Conservation (phyloP, 306 rosid species). For the Gastrolobium villosum region DNA sequence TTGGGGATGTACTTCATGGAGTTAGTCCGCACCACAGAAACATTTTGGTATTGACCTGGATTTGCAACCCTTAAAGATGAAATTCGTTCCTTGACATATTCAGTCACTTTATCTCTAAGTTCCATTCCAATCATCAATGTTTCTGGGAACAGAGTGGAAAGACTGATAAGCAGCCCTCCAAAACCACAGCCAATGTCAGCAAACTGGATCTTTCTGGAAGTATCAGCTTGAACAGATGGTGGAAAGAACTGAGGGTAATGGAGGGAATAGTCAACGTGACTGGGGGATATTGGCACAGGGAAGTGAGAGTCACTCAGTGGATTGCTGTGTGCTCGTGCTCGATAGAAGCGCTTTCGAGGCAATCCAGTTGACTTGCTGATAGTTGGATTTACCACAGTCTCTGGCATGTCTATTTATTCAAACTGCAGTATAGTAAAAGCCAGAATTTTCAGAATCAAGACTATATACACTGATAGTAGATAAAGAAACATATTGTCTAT, state of each 20-base stretch:
- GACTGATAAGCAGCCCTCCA: constrained; percentile 93
- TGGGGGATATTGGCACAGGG: constrained; percentile 82
- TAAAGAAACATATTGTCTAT: not conserved
- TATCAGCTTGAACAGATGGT: constrained; percentile 55
- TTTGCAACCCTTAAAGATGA: constrained; percentile 73
- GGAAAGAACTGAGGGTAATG: constrained; percentile 78
- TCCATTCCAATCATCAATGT: constrained; percentile 97
- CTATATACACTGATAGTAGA: constrained; percentile 2
- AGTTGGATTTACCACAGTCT: constrained; percentile 63
- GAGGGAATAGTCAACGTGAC: constrained; percentile 77
- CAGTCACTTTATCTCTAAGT: constrained; percentile 91
- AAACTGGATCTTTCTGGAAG: constrained; percentile 73
- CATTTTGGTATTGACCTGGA: constrained; percentile 85
- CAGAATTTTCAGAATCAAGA: constrained; percentile 42
- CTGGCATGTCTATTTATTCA: constrained; percentile 63
- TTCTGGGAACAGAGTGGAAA: constrained; percentile 85
- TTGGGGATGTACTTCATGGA: constrained; percentile 98
- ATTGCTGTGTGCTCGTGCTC: constrained; percentile 98
- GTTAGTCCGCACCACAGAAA: constrained; percentile 90
- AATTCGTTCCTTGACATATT: constrained; percentile 93
- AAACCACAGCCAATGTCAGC: constrained; percentile 98
- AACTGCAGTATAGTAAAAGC: constrained; percentile 52
- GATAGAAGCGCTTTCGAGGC: constrained; percentile 96
- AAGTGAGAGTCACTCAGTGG: constrained; percentile 97
- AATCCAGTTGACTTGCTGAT: constrained; percentile 87